Evolutionary conservation across 148 eudicot genomes (phyloP), one percentile per base, ranked within the genome.

Genomic region (Rhododendron mucronatum): DNA sequence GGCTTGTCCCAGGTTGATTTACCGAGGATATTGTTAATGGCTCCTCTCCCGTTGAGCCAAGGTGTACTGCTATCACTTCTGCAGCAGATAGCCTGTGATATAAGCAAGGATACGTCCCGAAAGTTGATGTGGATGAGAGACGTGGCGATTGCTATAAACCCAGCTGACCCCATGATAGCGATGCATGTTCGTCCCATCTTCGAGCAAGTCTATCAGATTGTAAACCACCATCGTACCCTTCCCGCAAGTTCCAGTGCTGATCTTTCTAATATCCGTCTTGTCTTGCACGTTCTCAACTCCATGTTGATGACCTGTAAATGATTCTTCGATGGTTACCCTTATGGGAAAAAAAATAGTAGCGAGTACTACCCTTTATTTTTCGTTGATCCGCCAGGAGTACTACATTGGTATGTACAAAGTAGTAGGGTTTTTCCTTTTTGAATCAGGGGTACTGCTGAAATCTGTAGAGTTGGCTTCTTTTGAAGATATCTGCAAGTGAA

Each of bases 31-130:
- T 78, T 95, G 87, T 86, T 92, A 4, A 82, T 83, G 82, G 85
- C 85, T 73, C 95, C 98, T 35, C 83, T 91, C 65, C 98, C 99
- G 15, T 85, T 97, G 91, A 95, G 94, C 87, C 99, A 95, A 88
- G 98, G 98, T 61, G 98, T 97, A 21, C 86, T 97, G 67, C 95
- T 97, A 21, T 95, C 99, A n/a, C 96, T 97, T 78, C 93, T 97
- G 63, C 99, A 97, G 90, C 99, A 97, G 87, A 89, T 95, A 82
- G 92, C 99, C 28, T 97, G 99, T 86, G 99, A 95, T 84, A 91
- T 95, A 15, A 86, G 87, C 79, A 93, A 89, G 69, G 98, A 95
- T 57, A 90, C 92, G 2, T 30, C 92, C 14, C 88, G 92, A 78
- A 97, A 97, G 85, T 84, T 97, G 67, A 87, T 80, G 5, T 97